Percentiles rank a stretch among this genome's conserved stretches.
phyloP scores from a whole-genome alignment of 2,329 filamentous ascomycete genomes.

The Cryphonectria carpinicola region DNA sequence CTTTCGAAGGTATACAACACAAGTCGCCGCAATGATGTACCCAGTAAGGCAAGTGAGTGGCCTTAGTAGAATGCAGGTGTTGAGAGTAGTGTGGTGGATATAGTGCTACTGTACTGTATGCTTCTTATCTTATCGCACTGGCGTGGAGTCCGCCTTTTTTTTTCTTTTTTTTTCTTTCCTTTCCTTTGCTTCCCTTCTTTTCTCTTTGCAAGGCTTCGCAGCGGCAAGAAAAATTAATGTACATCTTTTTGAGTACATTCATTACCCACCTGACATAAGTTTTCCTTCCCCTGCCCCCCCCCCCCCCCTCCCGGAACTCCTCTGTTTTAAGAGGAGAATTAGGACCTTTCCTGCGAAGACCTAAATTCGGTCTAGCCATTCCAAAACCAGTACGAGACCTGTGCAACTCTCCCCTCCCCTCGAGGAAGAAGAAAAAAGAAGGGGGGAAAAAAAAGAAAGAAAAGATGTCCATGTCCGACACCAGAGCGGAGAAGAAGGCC shows the following conservation, averaged over 20 bases:
- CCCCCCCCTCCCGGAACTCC: background rate
- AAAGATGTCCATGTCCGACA: constrained; percentile 22
- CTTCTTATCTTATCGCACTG: constrained; percentile 25
- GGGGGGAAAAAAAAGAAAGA: background rate
- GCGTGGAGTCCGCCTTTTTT: constrained; percentile 20
- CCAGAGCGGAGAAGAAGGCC: constrained; percentile 24
- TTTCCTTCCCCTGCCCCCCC: background rate
- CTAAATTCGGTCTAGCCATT: background rate
- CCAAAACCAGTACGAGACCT: background rate
- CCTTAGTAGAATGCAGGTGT: background rate
- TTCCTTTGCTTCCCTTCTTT: background rate
- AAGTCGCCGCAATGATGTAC: no score
- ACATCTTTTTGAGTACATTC: background rate
- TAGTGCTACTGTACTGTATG: background rate
- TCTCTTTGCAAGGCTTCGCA: background rate
- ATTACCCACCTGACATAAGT: background rate
- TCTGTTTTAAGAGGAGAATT: background rate
- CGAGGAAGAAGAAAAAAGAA: background rate
- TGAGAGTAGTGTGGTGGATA: background rate
- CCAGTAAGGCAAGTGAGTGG: background rate
- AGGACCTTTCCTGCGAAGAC: background rate
- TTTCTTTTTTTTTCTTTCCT: constrained; percentile 16
- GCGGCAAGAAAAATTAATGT: constrained; percentile 14
- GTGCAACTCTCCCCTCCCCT: background rate
- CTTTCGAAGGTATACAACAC: background rate